Base-by-base conservation (phyloP, 768 basidiomycete species). In the Boletus pseudo-olivaceus region DNA sequence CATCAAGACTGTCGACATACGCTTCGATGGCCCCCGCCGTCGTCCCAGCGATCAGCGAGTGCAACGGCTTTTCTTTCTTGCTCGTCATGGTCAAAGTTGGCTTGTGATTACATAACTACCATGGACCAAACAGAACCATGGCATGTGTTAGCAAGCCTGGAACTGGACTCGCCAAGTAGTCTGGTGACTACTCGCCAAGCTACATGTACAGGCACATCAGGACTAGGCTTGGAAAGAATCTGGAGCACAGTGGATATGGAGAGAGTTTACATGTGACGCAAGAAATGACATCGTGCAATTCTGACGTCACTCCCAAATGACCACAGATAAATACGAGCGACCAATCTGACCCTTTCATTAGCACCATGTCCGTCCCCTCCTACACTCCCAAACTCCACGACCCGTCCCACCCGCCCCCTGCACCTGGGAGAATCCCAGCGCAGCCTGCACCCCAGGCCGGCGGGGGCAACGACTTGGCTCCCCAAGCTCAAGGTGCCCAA, bases 1-100 rank as follows among this genome's bases (percentile, higher is more conserved):
- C 2, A 3, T 19, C 29, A 14, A 27, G 3, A 34, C 7, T 2
- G 42, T 15, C n/a, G 7, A 75, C 87, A 74, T 72, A 91, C 89
- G 91, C 92, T 76, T 98, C 95, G 53, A 97, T 78, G 8, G 88
- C 93, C 15, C 97, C 96, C 26, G 97, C 96, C 0, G 88, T 90
- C 15, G 92, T 82, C 9, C 97, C 97, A 2, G 96, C 96, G 54
- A 93, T 74, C 74, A 98, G 72, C 14, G 96, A 91, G 62, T 93
- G 91, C 7, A 87, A 35, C 0, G 93, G 89, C 61, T 91, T 91
- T 68, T 95, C 93, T 58, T 83, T 88, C 65, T 81, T 78, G 47
- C 76, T 73, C 7, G 78, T 70, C 75, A 80, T 81, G 35, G 45
- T 46, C 39, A 40, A 57, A 15, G 30, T 30, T 3, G 23, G 3